Evolutionary conservation across 139 green algal species (phyloP), one percentile per base, ranked within the genome.

Genomic region (Protoeuglena noctilucae): DNA sequence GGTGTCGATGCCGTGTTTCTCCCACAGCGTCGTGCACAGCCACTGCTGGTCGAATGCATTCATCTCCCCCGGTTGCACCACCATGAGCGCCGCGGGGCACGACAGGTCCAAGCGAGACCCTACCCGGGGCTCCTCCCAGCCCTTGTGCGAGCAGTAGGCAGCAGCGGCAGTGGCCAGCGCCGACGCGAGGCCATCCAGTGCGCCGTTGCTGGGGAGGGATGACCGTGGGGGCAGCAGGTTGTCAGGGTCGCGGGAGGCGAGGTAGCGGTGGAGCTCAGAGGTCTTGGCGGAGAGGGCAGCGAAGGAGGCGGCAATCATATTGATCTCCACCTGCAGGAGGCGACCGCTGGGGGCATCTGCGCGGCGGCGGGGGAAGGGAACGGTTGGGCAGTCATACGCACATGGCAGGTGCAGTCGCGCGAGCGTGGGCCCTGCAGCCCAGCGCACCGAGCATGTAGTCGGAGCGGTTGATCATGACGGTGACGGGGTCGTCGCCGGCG

Each of bases 371-470:
- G n/a, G n/a, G n/a, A n/a, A n/a, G n/a, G n/a, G n/a, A n/a, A n/a
- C n/a, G n/a, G n/a, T n/a, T n/a, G n/a, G n/a, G n/a, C n/a, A n/a
- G n/a, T n/a, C n/a, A n/a, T n/a, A n/a, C n/a, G n/a, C n/a, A n/a
- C n/a, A n/a, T n/a, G n/a, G n/a, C n/a, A n/a, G n/a, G n/a, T n/a
- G n/a, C n/a, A n/a, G n/a, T n/a, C n/a, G n/a, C n/a, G n/a, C n/a
- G n/a, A n/a, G n/a, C n/a, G n/a, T n/a, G n/a, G n/a, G n/a, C n/a
- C n/a, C n/a, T n/a, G n/a, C n/a, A n/a, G n/a, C n/a, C n/a, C n/a
- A n/a, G n/a, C n/a, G n/a, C n/a, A n/a, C n/a, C 34, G 34, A 96
- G 71, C 91, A 98, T 97, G 78, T 98, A 98, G 74, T 96, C 90
- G 1, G 77, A 88, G 0, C 91, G 73, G 63, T 89, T 76, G 2